Evolutionary conservation across 2,329 filamentous ascomycete species (phyloP).

Genomic region (Trichoderma oligosporum): DNA sequence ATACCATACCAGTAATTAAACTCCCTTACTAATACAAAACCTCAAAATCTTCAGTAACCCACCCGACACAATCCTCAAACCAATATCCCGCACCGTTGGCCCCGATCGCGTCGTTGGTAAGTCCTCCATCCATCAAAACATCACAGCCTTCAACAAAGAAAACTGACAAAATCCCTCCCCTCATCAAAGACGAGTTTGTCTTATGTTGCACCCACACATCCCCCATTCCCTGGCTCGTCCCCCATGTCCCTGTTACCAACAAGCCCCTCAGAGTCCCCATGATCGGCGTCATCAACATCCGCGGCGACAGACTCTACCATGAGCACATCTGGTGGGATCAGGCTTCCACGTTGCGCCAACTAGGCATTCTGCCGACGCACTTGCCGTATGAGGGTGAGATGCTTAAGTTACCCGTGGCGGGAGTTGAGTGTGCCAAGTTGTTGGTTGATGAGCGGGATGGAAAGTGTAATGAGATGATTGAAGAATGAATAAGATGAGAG

Average conservation of each 20-base stretch:
- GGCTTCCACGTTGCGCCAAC: constrained; percentile 54
- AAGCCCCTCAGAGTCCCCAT: constrained; percentile 53
- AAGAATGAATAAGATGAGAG: constrained; percentile 30
- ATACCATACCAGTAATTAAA: no score
- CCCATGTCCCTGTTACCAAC: constrained; percentile 51
- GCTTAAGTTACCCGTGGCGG: constrained; percentile 20
- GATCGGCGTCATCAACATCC: constrained; percentile 58
- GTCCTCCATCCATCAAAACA: background rate
- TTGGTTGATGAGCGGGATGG: constrained; percentile 19
- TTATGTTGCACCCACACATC: constrained; percentile 55
- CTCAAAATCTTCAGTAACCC: constrained; percentile 54
- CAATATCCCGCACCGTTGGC: constrained; percentile 66
- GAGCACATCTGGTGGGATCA: constrained; percentile 68
- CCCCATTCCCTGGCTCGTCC: constrained; percentile 33
- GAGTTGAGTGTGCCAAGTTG: constrained; percentile 17
- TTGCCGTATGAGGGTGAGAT: constrained; percentile 47
- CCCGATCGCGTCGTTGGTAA: constrained; percentile 58
- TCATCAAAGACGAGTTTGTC: constrained; percentile 57
- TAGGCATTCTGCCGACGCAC: constrained; percentile 53
- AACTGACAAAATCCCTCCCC: background rate
- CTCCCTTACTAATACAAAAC: background rate
- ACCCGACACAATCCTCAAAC: constrained; percentile 58
- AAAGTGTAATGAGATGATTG: constrained; percentile 22
- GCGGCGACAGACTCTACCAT: constrained; percentile 59
- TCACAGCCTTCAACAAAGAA: background rate